Evolutionary conservation across 202 grass and related monocot species (phyloP).

Genomic region (Setaria italica): DNA sequence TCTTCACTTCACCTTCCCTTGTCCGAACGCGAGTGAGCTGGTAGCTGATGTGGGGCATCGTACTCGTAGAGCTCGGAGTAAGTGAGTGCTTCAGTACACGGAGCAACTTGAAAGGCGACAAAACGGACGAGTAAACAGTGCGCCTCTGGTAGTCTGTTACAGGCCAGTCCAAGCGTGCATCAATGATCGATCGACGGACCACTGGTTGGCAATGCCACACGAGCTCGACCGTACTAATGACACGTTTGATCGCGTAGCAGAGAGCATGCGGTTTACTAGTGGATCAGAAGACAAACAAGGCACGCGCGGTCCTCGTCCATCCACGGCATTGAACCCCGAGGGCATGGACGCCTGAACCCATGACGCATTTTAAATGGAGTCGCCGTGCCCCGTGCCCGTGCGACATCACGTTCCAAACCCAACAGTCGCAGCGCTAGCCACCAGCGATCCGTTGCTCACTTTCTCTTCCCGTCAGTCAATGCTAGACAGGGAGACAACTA

Average conservation of each 20-base stretch:
- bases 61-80: not conserved
- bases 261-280: not conserved
- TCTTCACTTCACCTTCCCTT: not conserved
- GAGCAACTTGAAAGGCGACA: not conserved
- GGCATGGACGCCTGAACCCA: not conserved
- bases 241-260: not conserved
- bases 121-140: not conserved
- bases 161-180: not conserved
- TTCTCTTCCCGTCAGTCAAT: not conserved
- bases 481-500: not conserved
- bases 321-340: not conserved
- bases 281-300: not conserved
- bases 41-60: not conserved
- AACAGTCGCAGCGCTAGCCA: not conserved
- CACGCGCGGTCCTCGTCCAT: not conserved
- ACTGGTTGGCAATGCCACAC: not conserved
- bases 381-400: not conserved
- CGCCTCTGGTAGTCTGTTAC: not conserved
- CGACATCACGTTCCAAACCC: not conserved
- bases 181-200: not conserved
- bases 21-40: conserved; percentile 13
- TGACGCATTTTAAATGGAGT: not conserved
- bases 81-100: not conserved
- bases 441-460: not conserved
- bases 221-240: not conserved